Base-by-base conservation (phyloP, 1,284 basidiomycete genomes). In the Puccinia coronata region DNA sequence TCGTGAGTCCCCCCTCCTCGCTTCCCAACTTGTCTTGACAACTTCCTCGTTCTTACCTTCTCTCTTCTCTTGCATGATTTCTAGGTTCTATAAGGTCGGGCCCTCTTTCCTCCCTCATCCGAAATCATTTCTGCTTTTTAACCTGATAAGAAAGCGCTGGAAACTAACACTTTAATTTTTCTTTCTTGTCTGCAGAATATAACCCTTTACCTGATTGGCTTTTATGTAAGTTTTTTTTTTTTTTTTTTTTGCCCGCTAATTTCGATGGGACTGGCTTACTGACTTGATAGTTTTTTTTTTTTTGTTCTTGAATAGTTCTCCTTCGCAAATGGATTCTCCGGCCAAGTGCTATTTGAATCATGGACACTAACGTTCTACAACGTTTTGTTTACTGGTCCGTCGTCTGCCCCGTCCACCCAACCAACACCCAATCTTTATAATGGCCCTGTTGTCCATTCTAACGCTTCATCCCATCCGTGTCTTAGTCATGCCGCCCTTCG, bases 251-350 rank as follows among this genome's bases (percentile, higher is more conserved):
- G n/a, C n/a, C 14, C 25, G 20, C 34, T 14, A 47, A 34, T 36
- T 51, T 55, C 41, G 39, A 25, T 41, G 14, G 31, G 23, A 28
- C 47, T 43, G n/a, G n/a, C 41, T 59, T 5, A 59, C 57, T 36
- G 18, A 65, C 14, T 14, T 43, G 39, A 43, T 49, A 28, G 23
- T 36, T 14, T 41, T 2, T 43, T 67, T 51, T 9, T 34, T 51
- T 69, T 9, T 25, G 34, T 14, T 69, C 0, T 47, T 53, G 28
- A n/a, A n/a, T 67, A 81, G 96, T 99, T 92, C 87, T 98, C 97
- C 57, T 96, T 97, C 89, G 92, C 95, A 89, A 98, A 97, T 89
- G 96, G 95, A 85, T 99, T 98, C 87, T 98, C 96, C 1, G 97
- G 96, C 28, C 96, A 99, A 87, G 96, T 98, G 83, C 92, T 95